Percentiles rank a stretch among this genome's conserved stretches.
Evolutionary conservation across 2,329 filamentous ascomycete species (phyloP).

Genomic region (Keithomyces neogunnii): DNA sequence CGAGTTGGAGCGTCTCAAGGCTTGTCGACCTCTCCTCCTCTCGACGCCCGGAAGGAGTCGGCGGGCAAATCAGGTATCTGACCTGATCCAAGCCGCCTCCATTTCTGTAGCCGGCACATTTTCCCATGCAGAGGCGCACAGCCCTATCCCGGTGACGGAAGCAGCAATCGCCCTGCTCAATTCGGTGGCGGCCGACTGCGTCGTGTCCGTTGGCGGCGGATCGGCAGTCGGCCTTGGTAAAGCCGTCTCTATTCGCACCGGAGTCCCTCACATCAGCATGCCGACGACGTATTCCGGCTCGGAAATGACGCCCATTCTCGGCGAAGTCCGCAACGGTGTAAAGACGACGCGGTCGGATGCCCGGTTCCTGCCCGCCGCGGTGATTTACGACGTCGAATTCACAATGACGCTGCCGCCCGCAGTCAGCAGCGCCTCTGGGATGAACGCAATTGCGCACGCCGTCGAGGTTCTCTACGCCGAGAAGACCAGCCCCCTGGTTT

Average conservation of each 20-base stretch:
- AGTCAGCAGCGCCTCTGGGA: conserved; percentile 48
- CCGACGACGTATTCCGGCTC: conserved; percentile 55
- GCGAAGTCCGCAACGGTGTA: conserved; percentile 48
- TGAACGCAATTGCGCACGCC: conserved; percentile 59
- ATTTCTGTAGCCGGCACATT: conserved; percentile 24
- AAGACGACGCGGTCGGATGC: conserved; percentile 51
- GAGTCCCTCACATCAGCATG: conserved; percentile 42
- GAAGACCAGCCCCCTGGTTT: conserved; percentile 53
- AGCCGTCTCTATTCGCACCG: conserved; percentile 45
- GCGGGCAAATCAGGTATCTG: neutral
- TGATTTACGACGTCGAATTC: conserved; percentile 57
- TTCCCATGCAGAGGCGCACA: conserved; percentile 54
- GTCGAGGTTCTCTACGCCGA: conserved; percentile 56
- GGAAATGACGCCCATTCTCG: conserved; percentile 58
- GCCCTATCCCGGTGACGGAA: conserved; percentile 48
- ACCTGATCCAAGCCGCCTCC: neutral
- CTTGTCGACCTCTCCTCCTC: conserved; percentile 43
- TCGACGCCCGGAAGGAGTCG: conserved; percentile 32
- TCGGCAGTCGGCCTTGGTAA: conserved; percentile 48
- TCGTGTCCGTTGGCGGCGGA: conserved; percentile 23
- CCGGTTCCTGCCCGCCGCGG: conserved; percentile 49
- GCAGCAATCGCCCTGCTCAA: conserved; percentile 41
- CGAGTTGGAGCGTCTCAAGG: conserved; percentile 34
- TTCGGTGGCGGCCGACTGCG: conserved; percentile 38
- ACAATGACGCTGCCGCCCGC: conserved; percentile 47